Conservation (phyloP, 176 grass and related monocot genomes). For the Stipa capillata region DNA sequence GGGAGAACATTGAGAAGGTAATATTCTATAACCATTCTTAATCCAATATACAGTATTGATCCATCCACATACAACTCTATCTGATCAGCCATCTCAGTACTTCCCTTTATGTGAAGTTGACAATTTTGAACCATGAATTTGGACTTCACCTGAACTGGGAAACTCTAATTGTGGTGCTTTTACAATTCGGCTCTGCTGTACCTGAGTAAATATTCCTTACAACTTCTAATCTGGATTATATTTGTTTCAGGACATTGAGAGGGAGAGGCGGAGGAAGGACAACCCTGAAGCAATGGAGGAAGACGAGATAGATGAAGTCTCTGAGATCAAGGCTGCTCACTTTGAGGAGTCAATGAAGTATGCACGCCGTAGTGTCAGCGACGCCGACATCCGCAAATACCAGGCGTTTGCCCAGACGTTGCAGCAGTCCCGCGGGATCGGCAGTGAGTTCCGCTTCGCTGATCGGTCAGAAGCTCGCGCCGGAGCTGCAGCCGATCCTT, state of each 20-base stretch:
- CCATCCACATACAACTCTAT: background rate
- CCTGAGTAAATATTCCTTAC: no score
- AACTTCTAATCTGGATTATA: background rate
- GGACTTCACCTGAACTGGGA: background rate
- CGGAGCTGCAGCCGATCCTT: slow-evolving; percentile 31
- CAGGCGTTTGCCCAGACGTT: slow-evolving; percentile 75
- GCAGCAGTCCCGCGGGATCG: slow-evolving; percentile 74
- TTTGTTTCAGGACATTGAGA: slow-evolving; percentile 59
- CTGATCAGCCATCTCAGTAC: background rate
- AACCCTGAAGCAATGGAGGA: slow-evolving; percentile 87
- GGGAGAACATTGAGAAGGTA: slow-evolving; percentile 90
- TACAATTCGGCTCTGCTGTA: no score
- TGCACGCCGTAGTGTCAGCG: no score
- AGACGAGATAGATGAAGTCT: slow-evolving; percentile 49
- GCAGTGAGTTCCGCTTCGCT: slow-evolving; percentile 72
- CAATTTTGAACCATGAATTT: background rate
- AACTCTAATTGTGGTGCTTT: background rate
- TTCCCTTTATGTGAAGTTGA: background rate
- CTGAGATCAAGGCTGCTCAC: slow-evolving; percentile 66
- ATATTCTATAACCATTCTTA: background rate
- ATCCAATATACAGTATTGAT: background rate
- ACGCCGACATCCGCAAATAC: slow-evolving; percentile 79
- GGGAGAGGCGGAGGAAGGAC: slow-evolving; percentile 56
- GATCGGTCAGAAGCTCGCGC: slow-evolving; percentile 30
- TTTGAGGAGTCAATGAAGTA: slow-evolving; percentile 88